phyloP scores from a whole-genome alignment of 352 stramenopile species.

The Phytophthora niederhauseri region DNA sequence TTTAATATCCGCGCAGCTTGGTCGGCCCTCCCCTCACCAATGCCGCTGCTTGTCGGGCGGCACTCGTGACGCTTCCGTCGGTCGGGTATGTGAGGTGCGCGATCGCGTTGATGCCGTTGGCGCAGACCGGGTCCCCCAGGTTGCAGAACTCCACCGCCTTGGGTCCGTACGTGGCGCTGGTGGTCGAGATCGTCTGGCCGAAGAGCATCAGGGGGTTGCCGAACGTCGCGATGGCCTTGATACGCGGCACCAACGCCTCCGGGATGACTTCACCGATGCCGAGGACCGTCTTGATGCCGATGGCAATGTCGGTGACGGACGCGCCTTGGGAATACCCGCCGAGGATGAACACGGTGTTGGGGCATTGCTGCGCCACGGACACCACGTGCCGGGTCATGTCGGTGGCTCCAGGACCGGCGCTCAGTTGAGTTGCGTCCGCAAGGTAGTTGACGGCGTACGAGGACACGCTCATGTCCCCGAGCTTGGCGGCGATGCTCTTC shows the following conservation, averaged over 20 bases:
- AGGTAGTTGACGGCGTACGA: slow-evolving; percentile 34
- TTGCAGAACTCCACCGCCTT: slow-evolving; percentile 33
- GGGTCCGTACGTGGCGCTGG: slow-evolving; percentile 22
- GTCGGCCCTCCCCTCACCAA: slow-evolving; percentile 9
- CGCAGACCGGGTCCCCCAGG: slow-evolving; percentile 32
- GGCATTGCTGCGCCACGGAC: slow-evolving; percentile 19
- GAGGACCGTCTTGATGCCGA: slow-evolving; percentile 27
- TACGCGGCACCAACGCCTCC: slow-evolving; percentile 17
- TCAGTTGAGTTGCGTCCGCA: slow-evolving; percentile 21
- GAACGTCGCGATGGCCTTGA: slow-evolving; percentile 37
- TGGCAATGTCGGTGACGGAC: slow-evolving; percentile 31
- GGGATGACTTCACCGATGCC: slow-evolving; percentile 21
- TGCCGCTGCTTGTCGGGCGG: slow-evolving; percentile 16
- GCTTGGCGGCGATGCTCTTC: slow-evolving; percentile 4
- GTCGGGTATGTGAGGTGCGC: slow-evolving; percentile 30
- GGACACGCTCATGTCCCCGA: slow-evolving; percentile 21
- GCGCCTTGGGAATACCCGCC: slow-evolving; percentile 37
- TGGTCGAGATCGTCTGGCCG: slow-evolving; percentile 22
- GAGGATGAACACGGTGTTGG: slow-evolving; percentile 26
- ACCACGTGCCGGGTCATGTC: slow-evolving; percentile 35
- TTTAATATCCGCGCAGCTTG: slow-evolving; percentile 4
- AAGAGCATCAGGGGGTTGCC: slow-evolving; percentile 31
- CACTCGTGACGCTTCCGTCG: slow-evolving; percentile 24
- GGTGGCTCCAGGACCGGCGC: slow-evolving; percentile 25
- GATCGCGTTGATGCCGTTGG: slow-evolving; percentile 23